These are phyloP conservation scores for Cenchrus americanus DNA, from an alignment of 176 grass and related monocot species.

Conservation along the genomic window DNA sequence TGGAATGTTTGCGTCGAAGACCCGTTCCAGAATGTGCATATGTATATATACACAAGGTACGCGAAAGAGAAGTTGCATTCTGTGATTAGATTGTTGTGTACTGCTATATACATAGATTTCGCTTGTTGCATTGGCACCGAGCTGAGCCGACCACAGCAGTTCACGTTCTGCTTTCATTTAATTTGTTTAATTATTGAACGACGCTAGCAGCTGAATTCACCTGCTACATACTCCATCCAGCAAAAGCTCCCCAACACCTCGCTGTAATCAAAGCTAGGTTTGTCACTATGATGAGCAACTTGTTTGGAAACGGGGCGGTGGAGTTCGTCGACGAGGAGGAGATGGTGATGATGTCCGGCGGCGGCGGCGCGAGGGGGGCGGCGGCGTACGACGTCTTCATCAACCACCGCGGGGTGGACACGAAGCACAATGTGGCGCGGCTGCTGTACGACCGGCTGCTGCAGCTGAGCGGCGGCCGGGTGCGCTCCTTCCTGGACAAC, in stretches of 20 bases:
- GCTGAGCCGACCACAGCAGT: too few species aligned
- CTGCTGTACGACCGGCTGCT: conserved; percentile 59
- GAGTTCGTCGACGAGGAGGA: conserved; percentile 24
- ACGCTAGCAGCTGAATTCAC: too few species aligned
- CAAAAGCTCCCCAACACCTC: background rate
- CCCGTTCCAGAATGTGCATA: too few species aligned
- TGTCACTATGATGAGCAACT: background rate
- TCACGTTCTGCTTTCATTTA: too few species aligned
- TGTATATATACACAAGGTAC: too few species aligned
- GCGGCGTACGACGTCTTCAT: conserved; percentile 70
- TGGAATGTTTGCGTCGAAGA: background rate
- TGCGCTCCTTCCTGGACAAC: conserved; percentile 66
- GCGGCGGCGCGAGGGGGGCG: background rate
- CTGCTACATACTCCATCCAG: too few species aligned
- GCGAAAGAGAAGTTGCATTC: too few species aligned
- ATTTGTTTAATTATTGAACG: too few species aligned
- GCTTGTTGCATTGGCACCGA: too few species aligned
- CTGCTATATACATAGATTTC: too few species aligned
- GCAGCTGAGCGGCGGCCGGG: background rate
- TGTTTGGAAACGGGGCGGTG: background rate
- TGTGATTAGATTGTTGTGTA: too few species aligned
- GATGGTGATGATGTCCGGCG: background rate
- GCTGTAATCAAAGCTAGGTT: background rate
- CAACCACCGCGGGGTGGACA: conserved; percentile 84
- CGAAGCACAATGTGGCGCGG: conserved; percentile 65